A percentile compares a stretch with the other conserved stretches of the same genome.
Conservation (phyloP, 768 basidiomycete species). For the Auriscalpium vulgare region DNA sequence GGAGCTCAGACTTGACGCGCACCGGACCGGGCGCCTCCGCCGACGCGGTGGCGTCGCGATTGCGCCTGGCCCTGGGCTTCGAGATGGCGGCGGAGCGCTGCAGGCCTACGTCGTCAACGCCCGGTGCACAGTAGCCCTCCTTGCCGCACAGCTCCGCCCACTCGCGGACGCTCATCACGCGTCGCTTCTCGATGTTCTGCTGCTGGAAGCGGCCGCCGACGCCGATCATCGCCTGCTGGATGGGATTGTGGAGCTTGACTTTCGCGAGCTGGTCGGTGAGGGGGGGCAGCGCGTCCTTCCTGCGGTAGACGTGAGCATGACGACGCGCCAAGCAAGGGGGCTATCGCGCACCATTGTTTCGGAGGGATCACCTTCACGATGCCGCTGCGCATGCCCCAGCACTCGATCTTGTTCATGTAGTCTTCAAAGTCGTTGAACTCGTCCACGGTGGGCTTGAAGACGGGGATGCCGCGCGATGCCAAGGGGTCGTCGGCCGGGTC, state of each 20-base stretch:
- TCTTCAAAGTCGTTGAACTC: constrained; percentile 90
- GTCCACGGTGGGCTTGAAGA: constrained; percentile 90
- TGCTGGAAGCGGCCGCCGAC: constrained; percentile 81
- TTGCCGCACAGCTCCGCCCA: constrained; percentile 74
- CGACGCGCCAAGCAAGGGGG: constrained; percentile 1
- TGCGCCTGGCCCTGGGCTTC: constrained; percentile 35
- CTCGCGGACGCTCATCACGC: constrained; percentile 76
- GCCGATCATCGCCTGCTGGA: constrained; percentile 90
- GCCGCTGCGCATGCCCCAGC: constrained; percentile 86
- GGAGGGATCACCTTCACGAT: constrained; percentile 97
- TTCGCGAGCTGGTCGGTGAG: constrained; percentile 60
- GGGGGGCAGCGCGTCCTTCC: constrained; percentile 68
- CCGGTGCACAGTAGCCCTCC: constrained; percentile 67
- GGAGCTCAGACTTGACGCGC: constrained; percentile 41
- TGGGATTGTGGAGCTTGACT: constrained; percentile 82
- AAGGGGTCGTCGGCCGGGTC: constrained; percentile 75
- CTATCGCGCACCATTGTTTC: constrained; percentile 69
- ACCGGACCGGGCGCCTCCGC: constrained; percentile 20
- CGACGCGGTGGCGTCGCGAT: constrained; percentile 38
- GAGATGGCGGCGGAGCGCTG: constrained; percentile 30
- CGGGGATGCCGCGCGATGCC: constrained; percentile 86
- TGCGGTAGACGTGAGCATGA: constrained; percentile 21
- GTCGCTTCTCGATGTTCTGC: constrained; percentile 85
- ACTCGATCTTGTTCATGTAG: constrained; percentile 80
- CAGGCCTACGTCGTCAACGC: constrained; percentile 59